Conservation (phyloP, 306 rosid species). For the Medicago ruthenica region DNA sequence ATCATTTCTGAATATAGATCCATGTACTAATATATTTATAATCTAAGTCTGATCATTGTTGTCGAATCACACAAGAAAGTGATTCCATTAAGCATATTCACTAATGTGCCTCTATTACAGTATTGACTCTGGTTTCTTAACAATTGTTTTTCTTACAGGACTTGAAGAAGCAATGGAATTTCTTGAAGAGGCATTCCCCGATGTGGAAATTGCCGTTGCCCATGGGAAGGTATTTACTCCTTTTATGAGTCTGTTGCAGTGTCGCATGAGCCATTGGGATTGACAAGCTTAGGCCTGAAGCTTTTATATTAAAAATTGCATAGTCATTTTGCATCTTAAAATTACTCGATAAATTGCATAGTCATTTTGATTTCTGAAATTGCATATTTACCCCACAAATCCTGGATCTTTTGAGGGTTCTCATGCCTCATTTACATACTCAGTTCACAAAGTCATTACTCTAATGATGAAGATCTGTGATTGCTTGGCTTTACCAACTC, state of each 20-base stretch:
- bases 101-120: slow-evolving; percentile 34
- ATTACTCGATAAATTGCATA: no score
- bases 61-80: neutral
- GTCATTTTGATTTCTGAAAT: neutral
- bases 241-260: slow-evolving; percentile 22
- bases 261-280: slow-evolving; percentile 37
- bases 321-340: neutral
- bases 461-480: slow-evolving; percentile 8
- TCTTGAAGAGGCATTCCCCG: slow-evolving; percentile 74
- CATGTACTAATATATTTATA: slow-evolving; percentile 15
- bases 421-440: slow-evolving; percentile 20
- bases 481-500: slow-evolving; percentile 16
- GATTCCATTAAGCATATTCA: slow-evolving; percentile 28
- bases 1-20: slow-evolving; percentile 33
- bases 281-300: slow-evolving; percentile 6
- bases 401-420: slow-evolving; percentile 1
- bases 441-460: slow-evolving; percentile 17
- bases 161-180: slow-evolving; percentile 89
- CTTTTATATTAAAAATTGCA: neutral
- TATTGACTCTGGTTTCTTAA: slow-evolving; percentile 36
- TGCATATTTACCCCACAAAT: neutral
- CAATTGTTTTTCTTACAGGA: slow-evolving; percentile 60
- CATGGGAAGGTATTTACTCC: slow-evolving; percentile 83
- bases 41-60: slow-evolving; percentile 22
- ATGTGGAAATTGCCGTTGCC: slow-evolving; percentile 88